Evolutionary conservation across 306 rosid genomes (phyloP), one percentile per base, ranked within the genome.

Genomic region (Cicer cuneatum): DNA sequence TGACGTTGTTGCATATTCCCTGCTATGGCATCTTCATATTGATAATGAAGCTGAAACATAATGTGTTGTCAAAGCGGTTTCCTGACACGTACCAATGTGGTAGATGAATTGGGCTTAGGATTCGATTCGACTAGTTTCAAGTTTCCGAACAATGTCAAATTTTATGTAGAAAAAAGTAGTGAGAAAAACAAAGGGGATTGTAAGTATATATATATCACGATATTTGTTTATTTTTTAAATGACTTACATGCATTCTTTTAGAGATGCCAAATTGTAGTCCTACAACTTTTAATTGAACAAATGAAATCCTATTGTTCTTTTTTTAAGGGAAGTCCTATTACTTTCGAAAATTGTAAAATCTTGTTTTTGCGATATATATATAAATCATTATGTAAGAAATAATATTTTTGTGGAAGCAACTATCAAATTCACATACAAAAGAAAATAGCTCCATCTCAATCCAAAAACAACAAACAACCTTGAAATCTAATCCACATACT

Each of bases 1-100:
- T 94, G 77, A 96, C 90, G 19, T 65, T 94, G 5, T 74, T 94
- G 89, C 99, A 90, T 74, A 77, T 92, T 81, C 99, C 98, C 7
- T 94, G 99, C 90, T 94, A 92, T 66, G 92, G 99, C 67, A 74
- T 92, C 82, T 87, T 90, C 59, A 81, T 77, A 69, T 89, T 94
- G 80, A 60, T 94, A 41, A 87, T 92, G 84, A 94, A 85, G 92
- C 80, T 94, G 78, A 94, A 94, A 73, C 95, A 90, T 87, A 79
- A 70, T 14, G 70, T 90, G 61, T 69, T 86, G 46, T 94, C 95
- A 2, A 83, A 85, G 19, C 67, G 86, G 74, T 92, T 61, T 83
- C 89, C 95, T 0, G 73, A 83, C 66, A 83, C 99, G 1, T 88
- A 86, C 76, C 90, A 75, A 76, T 85, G 97, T 71, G 24, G 72